A percentile compares a stretch with the other conserved stretches of the same genome.
phyloP scores from a whole-genome alignment of 2,329 filamentous ascomycete species.

The Helotiales sp. region DNA sequence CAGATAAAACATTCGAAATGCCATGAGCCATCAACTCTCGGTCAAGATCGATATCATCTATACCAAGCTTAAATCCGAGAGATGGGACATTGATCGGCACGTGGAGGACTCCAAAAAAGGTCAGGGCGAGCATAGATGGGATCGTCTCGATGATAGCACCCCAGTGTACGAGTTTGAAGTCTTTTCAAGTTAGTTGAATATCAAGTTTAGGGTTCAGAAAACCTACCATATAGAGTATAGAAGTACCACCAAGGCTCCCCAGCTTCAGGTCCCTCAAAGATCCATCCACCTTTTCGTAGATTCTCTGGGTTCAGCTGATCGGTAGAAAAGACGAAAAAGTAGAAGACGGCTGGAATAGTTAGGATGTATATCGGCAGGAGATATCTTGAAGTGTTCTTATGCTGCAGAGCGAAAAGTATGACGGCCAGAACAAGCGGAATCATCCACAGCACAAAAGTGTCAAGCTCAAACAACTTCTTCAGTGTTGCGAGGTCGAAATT shows the following conservation, averaged over 20 bases:
- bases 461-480: conserved; percentile 70
- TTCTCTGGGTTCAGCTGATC: conserved; percentile 69
- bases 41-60: conserved; percentile 91
- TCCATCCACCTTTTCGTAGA: conserved; percentile 80
- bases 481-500: conserved; percentile 81
- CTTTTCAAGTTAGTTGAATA: conserved; percentile 49
- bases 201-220: conserved; percentile 30
- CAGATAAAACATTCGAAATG: conserved; percentile 89
- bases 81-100: conserved; percentile 98
- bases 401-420: conserved; percentile 76
- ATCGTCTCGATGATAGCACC: conserved; percentile 80
- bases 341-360: conserved; percentile 75
- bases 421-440: conserved; percentile 79
- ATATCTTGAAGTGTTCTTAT: conserved; percentile 79
- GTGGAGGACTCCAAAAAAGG: conserved; percentile 96
- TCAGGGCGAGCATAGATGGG: conserved; percentile 94
- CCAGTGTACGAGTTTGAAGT: conserved; percentile 83
- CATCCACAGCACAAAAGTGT: conserved; percentile 82
- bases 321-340: conserved; percentile 73
- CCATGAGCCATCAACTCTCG: conserved; percentile 91
- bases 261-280: conserved; percentile 84
- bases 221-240: conserved; percentile 89
- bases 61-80: conserved; percentile 84
- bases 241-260: conserved; percentile 97
- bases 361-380: conserved; percentile 89